A percentile compares a stretch with the other conserved stretches of the same genome.
Evolutionary conservation across 768 basidiomycete species (phyloP).

Genomic region (Kwoniella bestiolae): DNA sequence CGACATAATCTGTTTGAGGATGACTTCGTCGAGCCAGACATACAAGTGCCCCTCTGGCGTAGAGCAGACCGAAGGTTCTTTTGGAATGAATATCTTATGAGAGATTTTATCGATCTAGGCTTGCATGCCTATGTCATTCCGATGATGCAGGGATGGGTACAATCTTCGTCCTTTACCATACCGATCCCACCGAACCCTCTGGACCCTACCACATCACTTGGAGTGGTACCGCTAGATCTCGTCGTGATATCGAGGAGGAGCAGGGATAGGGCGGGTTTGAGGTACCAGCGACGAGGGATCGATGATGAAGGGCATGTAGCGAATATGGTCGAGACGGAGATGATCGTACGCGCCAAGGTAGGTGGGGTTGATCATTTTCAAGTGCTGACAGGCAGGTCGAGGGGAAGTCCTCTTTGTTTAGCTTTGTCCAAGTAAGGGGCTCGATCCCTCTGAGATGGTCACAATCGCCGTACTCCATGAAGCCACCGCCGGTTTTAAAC

Average conservation of each 20-base stretch:
- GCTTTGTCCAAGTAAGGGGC: constrained; percentile 87
- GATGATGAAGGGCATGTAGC: constrained; percentile 90
- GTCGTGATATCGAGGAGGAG: constrained; percentile 83
- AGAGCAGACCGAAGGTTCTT: constrained; percentile 88
- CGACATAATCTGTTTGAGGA: constrained; percentile 65
- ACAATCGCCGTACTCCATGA: constrained; percentile 81
- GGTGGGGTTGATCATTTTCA: constrained; percentile 28
- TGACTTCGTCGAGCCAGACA: constrained; percentile 72
- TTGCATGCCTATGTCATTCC: constrained; percentile 85
- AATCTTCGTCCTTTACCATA: constrained; percentile 70
- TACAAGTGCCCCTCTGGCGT: constrained; percentile 85
- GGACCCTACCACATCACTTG: constrained; percentile 33
- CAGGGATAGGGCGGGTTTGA: constrained; percentile 83
- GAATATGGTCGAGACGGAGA: constrained; percentile 72
- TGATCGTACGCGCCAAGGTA: constrained; percentile 80
- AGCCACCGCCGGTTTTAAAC: constrained; percentile 83
- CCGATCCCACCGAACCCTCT: constrained; percentile 47
- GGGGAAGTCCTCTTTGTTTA: constrained; percentile 74
- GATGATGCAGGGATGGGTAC: constrained; percentile 91
- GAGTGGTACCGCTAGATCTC: constrained; percentile 67
- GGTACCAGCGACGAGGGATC: constrained; percentile 92
- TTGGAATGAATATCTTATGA: constrained; percentile 92
- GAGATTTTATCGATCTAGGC: constrained; percentile 85
- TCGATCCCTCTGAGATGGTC: constrained; percentile 95
- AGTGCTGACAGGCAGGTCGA: constrained; percentile 65